These are phyloP conservation scores for Saturnispora quitensis DNA, from an alignment of 805 yeast species.

Conservation along the genomic window DNA sequence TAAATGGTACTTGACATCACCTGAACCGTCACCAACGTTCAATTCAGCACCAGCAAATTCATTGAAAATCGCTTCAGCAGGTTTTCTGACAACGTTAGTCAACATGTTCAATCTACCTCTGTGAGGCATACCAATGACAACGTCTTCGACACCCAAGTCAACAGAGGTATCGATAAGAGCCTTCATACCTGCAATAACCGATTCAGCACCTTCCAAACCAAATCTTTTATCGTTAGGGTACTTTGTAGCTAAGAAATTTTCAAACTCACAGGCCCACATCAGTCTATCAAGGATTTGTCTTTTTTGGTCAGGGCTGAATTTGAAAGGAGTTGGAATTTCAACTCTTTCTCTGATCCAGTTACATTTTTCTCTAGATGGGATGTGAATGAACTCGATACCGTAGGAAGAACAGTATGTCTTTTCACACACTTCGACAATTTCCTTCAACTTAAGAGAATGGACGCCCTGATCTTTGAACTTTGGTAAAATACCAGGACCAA, in stretches of 20 bases:
- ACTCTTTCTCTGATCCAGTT: conserved; percentile 98
- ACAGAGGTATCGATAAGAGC: conserved; percentile 90
- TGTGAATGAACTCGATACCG: conserved; percentile 94
- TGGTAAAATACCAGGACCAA: conserved; percentile 97
- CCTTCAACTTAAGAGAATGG: conserved; percentile 60
- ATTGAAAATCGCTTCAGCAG: conserved; percentile 93
- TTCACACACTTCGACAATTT: conserved; percentile 72
- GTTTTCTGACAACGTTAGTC: conserved; percentile 97
- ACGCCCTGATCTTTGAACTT: conserved; percentile 65
- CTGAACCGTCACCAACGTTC: conserved; percentile 90
- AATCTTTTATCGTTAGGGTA: conserved; percentile 98
- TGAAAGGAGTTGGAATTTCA: conserved; percentile 83
- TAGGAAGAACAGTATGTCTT: conserved; percentile 76
- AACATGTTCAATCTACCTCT: conserved; percentile 98
- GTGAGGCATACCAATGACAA: conserved; percentile 99
- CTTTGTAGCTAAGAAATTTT: conserved; percentile 84
- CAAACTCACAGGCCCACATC: conserved; percentile 94
- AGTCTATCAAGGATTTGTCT: conserved; percentile 93
- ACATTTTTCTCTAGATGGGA: conserved; percentile 89
- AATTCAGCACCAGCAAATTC: conserved; percentile 84
- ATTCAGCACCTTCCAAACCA: conserved; percentile 97
- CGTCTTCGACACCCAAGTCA: conserved; percentile 87
- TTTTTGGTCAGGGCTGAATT: conserved; percentile 80
- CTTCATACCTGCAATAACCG: conserved; percentile 94
- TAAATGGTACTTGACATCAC: conserved; percentile 97